Conservation (phyloP, 2,329 filamentous ascomycete genomes). For the Taxawa tesnikishii region DNA sequence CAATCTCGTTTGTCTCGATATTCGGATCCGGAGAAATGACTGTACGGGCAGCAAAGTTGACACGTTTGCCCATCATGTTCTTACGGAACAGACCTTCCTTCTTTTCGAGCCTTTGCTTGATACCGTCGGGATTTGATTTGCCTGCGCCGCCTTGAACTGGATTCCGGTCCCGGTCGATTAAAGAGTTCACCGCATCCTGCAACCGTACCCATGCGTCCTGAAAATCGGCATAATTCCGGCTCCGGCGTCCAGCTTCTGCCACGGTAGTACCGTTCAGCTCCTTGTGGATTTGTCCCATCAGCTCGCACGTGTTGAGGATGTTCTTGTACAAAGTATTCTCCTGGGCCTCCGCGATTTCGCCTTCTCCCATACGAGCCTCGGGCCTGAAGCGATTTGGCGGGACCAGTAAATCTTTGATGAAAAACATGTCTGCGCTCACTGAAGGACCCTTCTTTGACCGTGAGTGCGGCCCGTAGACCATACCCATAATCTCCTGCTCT, state of each 20-base stretch:
- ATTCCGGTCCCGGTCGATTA: conserved; percentile 83
- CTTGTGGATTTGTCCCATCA: conserved; percentile 60
- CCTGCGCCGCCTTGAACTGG: conserved; percentile 67
- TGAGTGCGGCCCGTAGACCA: conserved; percentile 75
- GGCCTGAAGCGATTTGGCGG: conserved; percentile 88
- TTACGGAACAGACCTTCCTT: conserved; percentile 97
- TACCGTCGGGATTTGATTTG: conserved; percentile 74
- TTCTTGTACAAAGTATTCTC: conserved; percentile 81
- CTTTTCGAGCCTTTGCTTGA: conserved; percentile 96
- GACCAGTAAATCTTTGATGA: conserved; percentile 73
- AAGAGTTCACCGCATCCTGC: conserved; percentile 81
- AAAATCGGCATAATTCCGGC: conserved; percentile 59
- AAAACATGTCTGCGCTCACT: conserved; percentile 84
- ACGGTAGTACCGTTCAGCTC: conserved; percentile 46
- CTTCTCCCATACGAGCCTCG: conserved; percentile 67
- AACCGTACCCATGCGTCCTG: conserved; percentile 72
- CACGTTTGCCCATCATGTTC: conserved; percentile 99
- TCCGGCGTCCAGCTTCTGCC: conserved; percentile 31
- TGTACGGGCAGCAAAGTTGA: conserved; percentile 94
- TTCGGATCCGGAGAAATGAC: conserved; percentile 98
- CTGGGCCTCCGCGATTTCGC: conserved; percentile 73
- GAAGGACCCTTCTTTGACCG: conserved; percentile 39
- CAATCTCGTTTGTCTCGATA: conserved; percentile 97
- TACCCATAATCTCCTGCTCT: conserved; percentile 68
- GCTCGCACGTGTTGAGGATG: conserved; percentile 64